Evolutionary conservation across 2,329 filamentous ascomycete genomes (phyloP), one percentile per base, ranked within the genome.

Genomic region (Fusarium anguioides): DNA sequence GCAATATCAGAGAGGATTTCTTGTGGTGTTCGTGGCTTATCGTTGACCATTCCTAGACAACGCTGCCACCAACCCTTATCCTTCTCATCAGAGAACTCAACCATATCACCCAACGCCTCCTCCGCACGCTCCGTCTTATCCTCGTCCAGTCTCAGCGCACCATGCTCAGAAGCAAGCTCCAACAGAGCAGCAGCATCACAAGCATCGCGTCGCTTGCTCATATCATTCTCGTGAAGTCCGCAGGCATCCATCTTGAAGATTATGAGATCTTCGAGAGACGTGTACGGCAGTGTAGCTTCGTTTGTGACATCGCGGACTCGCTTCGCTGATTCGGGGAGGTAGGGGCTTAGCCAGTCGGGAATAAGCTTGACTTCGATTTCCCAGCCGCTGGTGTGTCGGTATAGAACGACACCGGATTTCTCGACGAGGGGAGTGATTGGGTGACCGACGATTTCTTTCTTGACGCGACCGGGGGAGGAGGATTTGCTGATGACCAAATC

Each of bases 61-160:
- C 73, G 73, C 64, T 74, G 73, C 73, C 73, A 75, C 73, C 73
- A 75, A 40, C 60, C 69, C 64, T 72, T 74, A 41, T 75, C 62
- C 37, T 73, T 63, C 40, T 70, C 73, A n/a, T 42, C 45, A 1
- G 65, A 75, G 37, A 67, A 73, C 57, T 75, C 64, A 15, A 72
- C 64, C 31, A 75, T 60, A 6, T 75, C 73, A 3, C 62, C 54
- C 23, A 75, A 60, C 10, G 69, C 69, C 50, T 75, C 65, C 52
- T 73, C 65, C 1, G 72, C 72, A 4, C 69, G 41, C 46, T 75
- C 73, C 12, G 68, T 54, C 64, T 72, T 68, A 4, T 70, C 68
- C 29, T 75, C 73, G 1, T 74, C 72, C 5, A 75, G 60, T 23
- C 59, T 56, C 37, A 75, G 50, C 4, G 73, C 70, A 1, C 53